Percentiles rank a stretch among this genome's conserved stretches.
These are phyloP conservation scores for Paraurostyla sp. DNA, from an alignment of 73 alveolate genomes.

Conservation along the genomic window DNA sequence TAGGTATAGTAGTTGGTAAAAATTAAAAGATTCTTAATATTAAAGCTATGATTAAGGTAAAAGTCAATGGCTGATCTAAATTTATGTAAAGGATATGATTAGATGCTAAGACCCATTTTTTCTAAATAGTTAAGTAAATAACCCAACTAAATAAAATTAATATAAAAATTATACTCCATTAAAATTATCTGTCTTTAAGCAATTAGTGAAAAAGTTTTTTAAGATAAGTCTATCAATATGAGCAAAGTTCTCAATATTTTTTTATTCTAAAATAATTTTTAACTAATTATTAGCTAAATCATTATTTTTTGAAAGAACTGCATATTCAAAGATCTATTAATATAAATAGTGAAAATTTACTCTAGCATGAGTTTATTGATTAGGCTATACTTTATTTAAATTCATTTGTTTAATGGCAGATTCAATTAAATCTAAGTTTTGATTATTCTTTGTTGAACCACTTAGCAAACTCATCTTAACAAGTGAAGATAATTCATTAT, in stretches of 20 bases:
- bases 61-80: slow-evolving; percentile 10
- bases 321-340: slow-evolving; percentile 44
- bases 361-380: not conserved
- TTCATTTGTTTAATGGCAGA: not conserved
- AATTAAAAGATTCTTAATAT: slow-evolving; percentile 19
- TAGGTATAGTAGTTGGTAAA: slow-evolving; percentile 46
- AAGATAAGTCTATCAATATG: not conserved
- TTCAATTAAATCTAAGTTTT: not conserved
- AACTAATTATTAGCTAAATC: not conserved
- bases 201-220: slow-evolving; percentile 1
- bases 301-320: not conserved
- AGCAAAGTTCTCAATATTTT: too few relatives aligned
- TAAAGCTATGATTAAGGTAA: slow-evolving; percentile 23
- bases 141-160: not conserved
- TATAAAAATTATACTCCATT: not conserved
- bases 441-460: not conserved
- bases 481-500: too few relatives aligned
- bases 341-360: not conserved
- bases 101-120: not conserved
- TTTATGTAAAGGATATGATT: not conserved
- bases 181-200: slow-evolving; percentile 23
- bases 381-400: not conserved
- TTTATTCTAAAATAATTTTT: not conserved
- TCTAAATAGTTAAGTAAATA: slow-evolving; percentile 5
- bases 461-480: not conserved